Conservation (phyloP, 768 basidiomycete species). For the Lactarius indigo region DNA sequence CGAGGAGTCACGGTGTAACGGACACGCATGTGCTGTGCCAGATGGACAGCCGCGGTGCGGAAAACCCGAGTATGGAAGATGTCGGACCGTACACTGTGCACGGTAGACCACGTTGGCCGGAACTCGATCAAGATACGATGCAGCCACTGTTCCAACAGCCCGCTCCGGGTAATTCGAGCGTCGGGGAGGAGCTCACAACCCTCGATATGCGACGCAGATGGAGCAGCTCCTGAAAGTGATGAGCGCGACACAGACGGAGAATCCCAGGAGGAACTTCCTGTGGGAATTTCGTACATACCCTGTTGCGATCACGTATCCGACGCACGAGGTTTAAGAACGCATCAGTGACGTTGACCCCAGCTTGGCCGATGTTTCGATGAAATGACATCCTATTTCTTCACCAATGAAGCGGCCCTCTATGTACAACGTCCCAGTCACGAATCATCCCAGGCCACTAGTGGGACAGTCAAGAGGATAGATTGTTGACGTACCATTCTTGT, state of each 20-base stretch:
- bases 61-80: not conserved
- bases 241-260: not conserved
- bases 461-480: not conserved
- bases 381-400: constrained; percentile 88
- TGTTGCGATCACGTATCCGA: constrained; percentile 90
- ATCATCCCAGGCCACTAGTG: not conserved
- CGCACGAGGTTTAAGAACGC: constrained; percentile 90
- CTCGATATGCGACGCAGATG: constrained; percentile 12
- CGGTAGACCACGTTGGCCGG: not conserved
- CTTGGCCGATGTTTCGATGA: constrained; percentile 95
- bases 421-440: no score
- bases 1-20: not conserved
- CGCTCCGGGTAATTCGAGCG: constrained; percentile 13
- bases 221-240: not conserved
- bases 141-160: constrained; percentile 20
- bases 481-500: constrained; percentile 71
- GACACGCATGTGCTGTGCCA: not conserved
- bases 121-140: constrained; percentile 2
- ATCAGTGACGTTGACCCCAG: constrained; percentile 93
- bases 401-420: constrained; percentile 98
- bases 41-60: not conserved
- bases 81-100: not conserved
- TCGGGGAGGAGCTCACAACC: not conserved
- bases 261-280: not conserved
- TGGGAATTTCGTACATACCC: constrained; percentile 44